These are phyloP conservation scores for Cylindrotheca closterium DNA, from an alignment of 108 stramenopile genomes.

Conservation along the genomic window DNA sequence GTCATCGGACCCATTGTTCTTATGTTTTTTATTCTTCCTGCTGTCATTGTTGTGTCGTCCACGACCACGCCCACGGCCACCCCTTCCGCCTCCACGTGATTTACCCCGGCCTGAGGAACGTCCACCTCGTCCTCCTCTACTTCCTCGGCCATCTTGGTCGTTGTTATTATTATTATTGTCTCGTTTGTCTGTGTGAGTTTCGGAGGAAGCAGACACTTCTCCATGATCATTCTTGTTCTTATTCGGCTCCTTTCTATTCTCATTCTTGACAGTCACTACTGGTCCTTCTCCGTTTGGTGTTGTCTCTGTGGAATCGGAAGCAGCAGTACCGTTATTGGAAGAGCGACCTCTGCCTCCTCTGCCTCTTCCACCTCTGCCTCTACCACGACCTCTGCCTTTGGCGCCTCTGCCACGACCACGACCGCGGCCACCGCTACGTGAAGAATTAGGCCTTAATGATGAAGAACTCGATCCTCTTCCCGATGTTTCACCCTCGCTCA, in stretches of 20 bases:
- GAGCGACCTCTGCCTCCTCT: conserved; percentile 20
- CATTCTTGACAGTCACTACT: not conserved
- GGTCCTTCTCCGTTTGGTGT: not conserved
- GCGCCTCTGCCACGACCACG: conserved; percentile 26
- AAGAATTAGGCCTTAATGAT: conserved; percentile 5
- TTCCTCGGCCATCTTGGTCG: conserved; percentile 10
- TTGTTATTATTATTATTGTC: not conserved
- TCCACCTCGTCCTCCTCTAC: conserved; percentile 23
- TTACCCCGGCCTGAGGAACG: not conserved
- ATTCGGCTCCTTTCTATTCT: conserved; percentile 2
- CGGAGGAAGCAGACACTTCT: not conserved
- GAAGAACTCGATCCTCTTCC: not conserved
- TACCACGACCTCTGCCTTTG: conserved; percentile 22
- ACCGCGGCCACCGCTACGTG: conserved; percentile 12
- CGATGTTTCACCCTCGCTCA: not conserved
- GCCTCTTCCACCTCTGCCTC: conserved; percentile 20
- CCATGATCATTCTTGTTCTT: conserved; percentile 4
- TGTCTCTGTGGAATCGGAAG: not conserved
- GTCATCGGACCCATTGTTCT: conserved; percentile 9
- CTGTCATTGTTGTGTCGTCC: conserved; percentile 15
- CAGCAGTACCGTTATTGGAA: conserved; percentile 2
- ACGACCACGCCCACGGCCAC: conserved; percentile 17
- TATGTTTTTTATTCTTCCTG: conserved; percentile 13
- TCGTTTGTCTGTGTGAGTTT: not conserved
- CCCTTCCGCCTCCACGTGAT: conserved; percentile 3